Base-by-base conservation (phyloP, 495 filamentous ascomycete species). In the Hypoxylon fuscum region DNA sequence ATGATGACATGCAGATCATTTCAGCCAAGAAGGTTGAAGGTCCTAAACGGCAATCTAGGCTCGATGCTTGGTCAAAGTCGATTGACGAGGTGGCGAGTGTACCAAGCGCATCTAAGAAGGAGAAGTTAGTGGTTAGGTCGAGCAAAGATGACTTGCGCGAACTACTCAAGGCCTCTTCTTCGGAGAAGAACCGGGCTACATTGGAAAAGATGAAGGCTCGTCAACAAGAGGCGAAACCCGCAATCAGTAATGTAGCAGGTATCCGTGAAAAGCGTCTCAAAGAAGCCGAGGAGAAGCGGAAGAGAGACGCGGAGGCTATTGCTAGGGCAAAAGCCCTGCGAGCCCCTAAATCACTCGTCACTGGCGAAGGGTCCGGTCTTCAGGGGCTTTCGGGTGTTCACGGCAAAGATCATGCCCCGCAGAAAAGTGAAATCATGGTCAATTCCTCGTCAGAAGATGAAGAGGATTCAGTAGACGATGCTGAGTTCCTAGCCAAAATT, bases 361-460 rank as follows among this genome's bases (percentile, higher is more conserved):
- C 80, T 0, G 88, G 90, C 48, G 90, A 91, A 72, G 92, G 92
- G 1, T 94, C 91, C 43, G 92, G 88, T 11, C 74, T 94, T 15
- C 81, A 83, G 55, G 88, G 87, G 41, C 84, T 95, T 62, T 73
- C 76, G 1, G 91, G 92, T 18, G 80, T 92, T 18, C 82, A 84
- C 58, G 92, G 90, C 62, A 96, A 94, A 74, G 92, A 95, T 47
- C 90, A 90, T 73, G 80, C 82, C 9, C 74, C 82, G 3, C 80
- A 87, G 48, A 88, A 85, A 42, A 88, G 90, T 52, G 90, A 91
- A 60, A 91, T 96, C 75, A 96, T 96, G 92, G 89, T 96, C 20
- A 90, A 91, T 46, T 89, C 87, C n/a, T 89, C 89, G 29, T 88
- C 88, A 5, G 90, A 93, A 62, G 87, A 86, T 35, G 87, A 86